Base-by-base conservation (phyloP, 169 alveolate species). In the Plasmodium gonderi region DNA sequence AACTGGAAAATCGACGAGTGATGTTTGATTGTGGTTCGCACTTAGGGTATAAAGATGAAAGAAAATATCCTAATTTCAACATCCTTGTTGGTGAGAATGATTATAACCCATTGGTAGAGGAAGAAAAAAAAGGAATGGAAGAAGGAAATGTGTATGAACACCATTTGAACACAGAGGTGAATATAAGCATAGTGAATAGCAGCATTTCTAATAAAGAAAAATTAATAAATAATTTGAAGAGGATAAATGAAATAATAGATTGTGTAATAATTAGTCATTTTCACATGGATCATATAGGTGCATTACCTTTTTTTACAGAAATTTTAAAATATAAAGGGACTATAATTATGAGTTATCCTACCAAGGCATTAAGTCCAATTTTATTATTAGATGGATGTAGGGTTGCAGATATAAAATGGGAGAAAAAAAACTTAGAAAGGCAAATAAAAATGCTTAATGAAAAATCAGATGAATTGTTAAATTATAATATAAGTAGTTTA, bases 261-360 rank as follows among this genome's bases (percentile, higher is more conserved):
- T 95, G 98, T 94, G 98, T 98, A n/a, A 94, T 98, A 7, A 97
- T 98, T 20, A 97, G 99, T 65, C 99, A 98, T 95, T 99, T 98
- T 94, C 99, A 99, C 91, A 96, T 98, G 79, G 99, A 98, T 93
- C 99, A 99, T 91, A 97, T 99, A 90, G 99, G 99, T 1, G 99
- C 99, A n/a, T 95, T 99, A 29, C 99, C 99, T 40, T 98, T 97
- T 94, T 97, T 99, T 54, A 98, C 99, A 17, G 99, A 98, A 94
- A 95, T 97, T 79, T 95, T 98, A 90, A 95, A 97, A 60, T 97
- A 95, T 81, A 91, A 93, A 11, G 99, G 99, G 4, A 99, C 99
- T 2, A 96, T 98, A 40, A 95, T 97, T 51, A 98, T 98, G 98
- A 98, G 99, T 11, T 98, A 97, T 91, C 99, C 99, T 11, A 98